phyloP scores from a whole-genome alignment of 345 rosid genomes.

The Salix arbutifolia region DNA sequence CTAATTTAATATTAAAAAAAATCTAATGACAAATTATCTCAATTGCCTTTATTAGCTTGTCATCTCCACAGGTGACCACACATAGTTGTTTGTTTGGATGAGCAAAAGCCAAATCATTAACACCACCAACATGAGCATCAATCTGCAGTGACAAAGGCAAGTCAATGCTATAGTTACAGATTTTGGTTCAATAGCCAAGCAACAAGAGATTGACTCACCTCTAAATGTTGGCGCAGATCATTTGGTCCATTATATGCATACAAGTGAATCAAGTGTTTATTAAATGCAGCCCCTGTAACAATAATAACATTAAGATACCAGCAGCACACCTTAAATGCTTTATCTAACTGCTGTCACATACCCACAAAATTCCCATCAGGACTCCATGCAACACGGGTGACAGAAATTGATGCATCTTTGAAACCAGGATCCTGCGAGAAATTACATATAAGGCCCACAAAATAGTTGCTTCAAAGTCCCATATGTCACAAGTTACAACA shows the following conservation, averaged over 20 bases:
- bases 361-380: conserved; percentile 36
- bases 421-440: conserved; percentile 24
- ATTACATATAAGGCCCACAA: neutral
- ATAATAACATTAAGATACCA: conserved; percentile 27
- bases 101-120: conserved; percentile 87
- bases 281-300: conserved; percentile 67
- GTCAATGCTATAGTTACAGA: conserved; percentile 10
- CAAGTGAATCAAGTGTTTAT: conserved; percentile 64
- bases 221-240: conserved; percentile 54
- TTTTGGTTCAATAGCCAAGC: conserved; percentile 1
- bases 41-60: conserved; percentile 75
- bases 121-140: conserved; percentile 81
- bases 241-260: conserved; percentile 50
- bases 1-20: conserved; percentile 5
- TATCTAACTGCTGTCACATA: conserved; percentile 25
- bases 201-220: conserved; percentile 36
- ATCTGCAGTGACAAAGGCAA: conserved; percentile 44
- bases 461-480: conserved; percentile 10
- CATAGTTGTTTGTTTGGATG: conserved; percentile 72
- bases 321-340: conserved; percentile 2
- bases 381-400: conserved; percentile 33
- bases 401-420: conserved; percentile 26
- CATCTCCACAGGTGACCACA: conserved; percentile 90
- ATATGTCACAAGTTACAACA: neutral
- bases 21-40: neutral